phyloP scores from a whole-genome alignment of 2,329 filamentous ascomycete species.

The Microsporum ferrugineum region DNA sequence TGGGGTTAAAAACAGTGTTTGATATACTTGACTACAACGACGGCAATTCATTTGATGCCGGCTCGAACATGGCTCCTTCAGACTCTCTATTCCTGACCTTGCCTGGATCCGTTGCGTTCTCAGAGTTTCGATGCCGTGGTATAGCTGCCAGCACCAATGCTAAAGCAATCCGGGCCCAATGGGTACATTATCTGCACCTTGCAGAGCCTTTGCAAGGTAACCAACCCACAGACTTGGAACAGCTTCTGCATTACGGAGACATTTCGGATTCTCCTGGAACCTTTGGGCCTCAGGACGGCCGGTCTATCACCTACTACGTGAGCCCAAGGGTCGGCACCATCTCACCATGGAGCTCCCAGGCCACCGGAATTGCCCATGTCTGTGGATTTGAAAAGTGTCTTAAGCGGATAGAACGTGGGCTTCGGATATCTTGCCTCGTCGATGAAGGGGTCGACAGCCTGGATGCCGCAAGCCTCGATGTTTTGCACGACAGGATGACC shows the following conservation, averaged over 20 bases:
- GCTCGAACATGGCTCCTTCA: conserved; percentile 25
- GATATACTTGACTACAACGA: neutral
- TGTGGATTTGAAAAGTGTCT: conserved; percentile 65
- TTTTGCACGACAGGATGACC: conserved; percentile 90
- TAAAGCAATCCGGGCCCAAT: conserved; percentile 36
- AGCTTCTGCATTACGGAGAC: conserved; percentile 52
- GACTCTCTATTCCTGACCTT: conserved; percentile 27
- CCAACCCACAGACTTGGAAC: conserved; percentile 44
- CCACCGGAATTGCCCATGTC: conserved; percentile 84
- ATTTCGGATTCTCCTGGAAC: conserved; percentile 37
- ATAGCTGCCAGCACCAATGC: conserved; percentile 35
- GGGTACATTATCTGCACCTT: conserved; percentile 55
- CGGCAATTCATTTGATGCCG: neutral
- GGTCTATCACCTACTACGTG: conserved; percentile 55
- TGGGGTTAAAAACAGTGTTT: neutral
- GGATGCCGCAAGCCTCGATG: conserved; percentile 49
- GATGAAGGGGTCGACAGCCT: conserved; percentile 46
- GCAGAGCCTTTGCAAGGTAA: conserved; percentile 37
- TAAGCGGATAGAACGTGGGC: conserved; percentile 74
- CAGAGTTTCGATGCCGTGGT: conserved; percentile 34
- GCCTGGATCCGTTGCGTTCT: conserved; percentile 35
- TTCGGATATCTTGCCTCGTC: conserved; percentile 56
- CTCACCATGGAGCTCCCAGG: conserved; percentile 95
- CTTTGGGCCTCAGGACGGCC: conserved; percentile 38
- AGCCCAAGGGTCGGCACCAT: conserved; percentile 69